Percentiles rank a stretch among this genome's conserved stretches.
Conservation (phyloP, 2,329 filamentous ascomycete genomes). For the Colletotrichum tamarilloi region DNA sequence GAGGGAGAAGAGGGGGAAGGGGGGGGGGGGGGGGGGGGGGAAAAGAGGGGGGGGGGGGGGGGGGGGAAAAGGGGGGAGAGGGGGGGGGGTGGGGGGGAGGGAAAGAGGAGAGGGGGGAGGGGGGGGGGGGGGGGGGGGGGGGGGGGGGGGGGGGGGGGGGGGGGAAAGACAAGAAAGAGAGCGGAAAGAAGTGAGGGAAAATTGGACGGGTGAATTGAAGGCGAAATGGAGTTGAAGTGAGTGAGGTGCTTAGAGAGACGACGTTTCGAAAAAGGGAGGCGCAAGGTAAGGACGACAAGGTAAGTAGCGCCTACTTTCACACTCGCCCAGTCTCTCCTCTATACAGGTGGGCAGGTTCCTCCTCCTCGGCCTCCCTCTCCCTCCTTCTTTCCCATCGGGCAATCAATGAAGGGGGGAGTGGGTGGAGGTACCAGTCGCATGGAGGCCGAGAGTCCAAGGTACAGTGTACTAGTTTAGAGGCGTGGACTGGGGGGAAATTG, state of each 20-base stretch:
- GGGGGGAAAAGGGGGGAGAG: no score
- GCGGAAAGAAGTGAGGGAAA: neutral
- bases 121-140: neutral
- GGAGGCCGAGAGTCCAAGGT: neutral
- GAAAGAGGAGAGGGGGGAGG: neutral
- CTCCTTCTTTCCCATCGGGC: neutral
- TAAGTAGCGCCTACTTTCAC: neutral
- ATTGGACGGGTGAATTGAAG: conserved; percentile 11
- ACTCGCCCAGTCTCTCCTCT: neutral
- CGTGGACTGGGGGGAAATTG: conserved; percentile 1
- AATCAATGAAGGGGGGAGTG: conserved; percentile 24
- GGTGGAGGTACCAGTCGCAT: conserved; percentile 16
- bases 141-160: neutral
- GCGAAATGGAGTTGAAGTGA: conserved; percentile 12
- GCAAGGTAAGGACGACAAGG: conserved; percentile 6
- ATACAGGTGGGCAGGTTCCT: no score
- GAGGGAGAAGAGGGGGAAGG: neutral
- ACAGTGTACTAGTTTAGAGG: neutral
- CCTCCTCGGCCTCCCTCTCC: neutral
- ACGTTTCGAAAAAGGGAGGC: conserved; percentile 30
- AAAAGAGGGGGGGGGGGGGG: no score
- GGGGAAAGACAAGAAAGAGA: neutral
- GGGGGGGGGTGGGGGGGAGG: no score
- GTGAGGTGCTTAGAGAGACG: conserved; percentile 2
- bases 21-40: no score